Evolutionary conservation across 495 filamentous ascomycete genomes (phyloP).

Genomic region (Pseudomonodictys pantanalensis): DNA sequence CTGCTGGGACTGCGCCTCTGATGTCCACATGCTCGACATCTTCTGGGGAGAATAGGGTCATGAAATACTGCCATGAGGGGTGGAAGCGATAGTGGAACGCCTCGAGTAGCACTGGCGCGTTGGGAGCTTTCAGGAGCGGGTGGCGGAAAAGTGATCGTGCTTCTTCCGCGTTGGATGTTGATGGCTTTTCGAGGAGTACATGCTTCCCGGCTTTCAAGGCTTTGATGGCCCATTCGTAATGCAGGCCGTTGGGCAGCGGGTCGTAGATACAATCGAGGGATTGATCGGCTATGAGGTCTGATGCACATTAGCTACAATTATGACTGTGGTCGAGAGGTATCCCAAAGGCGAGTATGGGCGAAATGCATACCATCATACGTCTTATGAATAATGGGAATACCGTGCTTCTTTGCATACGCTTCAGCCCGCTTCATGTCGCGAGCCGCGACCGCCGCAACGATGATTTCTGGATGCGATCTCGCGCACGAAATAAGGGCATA

Average conservation of each 20-base stretch:
- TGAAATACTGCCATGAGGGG: slow-evolving; percentile 42
- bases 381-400: slow-evolving; percentile 53
- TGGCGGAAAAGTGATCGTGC: slow-evolving; percentile 23
- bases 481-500: slow-evolving; percentile 56
- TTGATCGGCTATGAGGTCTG: slow-evolving; percentile 50
- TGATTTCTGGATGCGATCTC: slow-evolving; percentile 57
- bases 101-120: slow-evolving; percentile 53
- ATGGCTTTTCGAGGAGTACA: slow-evolving; percentile 59
- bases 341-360: neutral
- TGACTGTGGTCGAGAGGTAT: neutral
- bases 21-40: slow-evolving; percentile 36
- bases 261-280: slow-evolving; percentile 54
- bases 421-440: slow-evolving; percentile 53
- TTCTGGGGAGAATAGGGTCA: slow-evolving; percentile 37
- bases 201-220: slow-evolving; percentile 56
- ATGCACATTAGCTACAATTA: neutral
- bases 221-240: slow-evolving; percentile 55
- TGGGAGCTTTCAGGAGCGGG: slow-evolving; percentile 25
- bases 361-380: slow-evolving; percentile 40
- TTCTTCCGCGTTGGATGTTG: slow-evolving; percentile 47
- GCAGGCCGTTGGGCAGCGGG: slow-evolving; percentile 51
- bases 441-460: slow-evolving; percentile 58
- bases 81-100: slow-evolving; percentile 52
- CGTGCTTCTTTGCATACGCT: slow-evolving; percentile 56
- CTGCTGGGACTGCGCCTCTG: slow-evolving; percentile 5